Percentiles rank a stretch among this genome's conserved stretches.
phyloP scores from a whole-genome alignment of 495 filamentous ascomycete species.

The Poronia punctata region DNA sequence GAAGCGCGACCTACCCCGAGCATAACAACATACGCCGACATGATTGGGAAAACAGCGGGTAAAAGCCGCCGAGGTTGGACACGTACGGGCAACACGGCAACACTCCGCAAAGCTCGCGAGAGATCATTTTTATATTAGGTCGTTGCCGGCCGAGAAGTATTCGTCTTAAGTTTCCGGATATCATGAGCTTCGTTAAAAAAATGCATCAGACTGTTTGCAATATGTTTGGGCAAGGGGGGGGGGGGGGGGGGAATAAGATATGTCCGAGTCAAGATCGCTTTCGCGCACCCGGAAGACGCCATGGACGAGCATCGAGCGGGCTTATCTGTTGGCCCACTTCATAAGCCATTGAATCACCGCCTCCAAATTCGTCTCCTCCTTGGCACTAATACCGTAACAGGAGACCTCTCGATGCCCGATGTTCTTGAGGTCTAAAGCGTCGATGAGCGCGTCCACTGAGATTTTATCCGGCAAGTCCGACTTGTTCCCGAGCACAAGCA shows the following conservation, averaged over 20 bases:
- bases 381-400: conserved; percentile 97
- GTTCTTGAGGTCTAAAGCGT: conserved; percentile 80
- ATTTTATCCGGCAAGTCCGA: conserved; percentile 83
- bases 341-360: conserved; percentile 96
- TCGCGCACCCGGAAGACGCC: conserved; percentile 5
- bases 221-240: conserved; percentile 3
- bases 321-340: conserved; percentile 63
- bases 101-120: conserved; percentile 22
- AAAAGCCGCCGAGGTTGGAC: conserved; percentile 8
- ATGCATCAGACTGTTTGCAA: conserved; percentile 23
- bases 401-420: conserved; percentile 91
- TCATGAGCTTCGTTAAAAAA: conserved; percentile 30
- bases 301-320: conserved; percentile 2
- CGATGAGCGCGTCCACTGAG: conserved; percentile 91
- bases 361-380: conserved; percentile 97
- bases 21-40: conserved; percentile 17
- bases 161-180: conserved; percentile 30
- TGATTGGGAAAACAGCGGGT: conserved; percentile 13
- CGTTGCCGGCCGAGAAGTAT: conserved; percentile 38
- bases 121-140: conserved; percentile 34
- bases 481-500: conserved; percentile 97
- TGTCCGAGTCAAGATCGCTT: conserved; percentile 2
- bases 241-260: conserved; percentile 9
- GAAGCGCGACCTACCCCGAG: conserved; percentile 17
- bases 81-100: conserved; percentile 1